phyloP scores from a whole-genome alignment of 2,329 filamentous ascomycete species.

The Cercospora sesami region DNA sequence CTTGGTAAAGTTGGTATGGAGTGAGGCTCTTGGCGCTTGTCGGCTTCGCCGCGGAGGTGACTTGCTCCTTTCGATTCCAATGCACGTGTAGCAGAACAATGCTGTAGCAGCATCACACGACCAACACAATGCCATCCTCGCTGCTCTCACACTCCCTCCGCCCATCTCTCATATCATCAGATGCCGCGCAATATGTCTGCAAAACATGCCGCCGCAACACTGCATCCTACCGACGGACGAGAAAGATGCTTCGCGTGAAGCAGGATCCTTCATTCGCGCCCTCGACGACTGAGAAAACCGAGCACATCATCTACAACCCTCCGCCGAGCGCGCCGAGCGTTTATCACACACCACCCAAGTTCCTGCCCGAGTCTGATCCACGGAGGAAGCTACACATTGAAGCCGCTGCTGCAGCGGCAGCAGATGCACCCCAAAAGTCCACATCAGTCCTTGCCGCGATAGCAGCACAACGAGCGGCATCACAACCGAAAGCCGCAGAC shows the following conservation, averaged over 20 bases:
- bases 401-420: slow-evolving; percentile 27
- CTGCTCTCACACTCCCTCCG: slow-evolving; percentile 26
- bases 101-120: slow-evolving; percentile 22
- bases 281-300: slow-evolving; percentile 41
- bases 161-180: slow-evolving; percentile 28
- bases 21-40: neutral
- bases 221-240: slow-evolving; percentile 49
- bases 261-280: slow-evolving; percentile 47
- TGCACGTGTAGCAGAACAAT: slow-evolving; percentile 2
- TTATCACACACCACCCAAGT: slow-evolving; percentile 65
- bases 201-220: slow-evolving; percentile 42
- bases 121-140: slow-evolving; percentile 28
- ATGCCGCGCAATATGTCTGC: slow-evolving; percentile 33
- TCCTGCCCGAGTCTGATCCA: slow-evolving; percentile 61
- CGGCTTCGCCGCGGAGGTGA: slow-evolving; percentile 11
- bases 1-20: neutral
- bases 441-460: slow-evolving; percentile 26
- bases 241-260: slow-evolving; percentile 49
- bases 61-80: slow-evolving; percentile 15
- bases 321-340: slow-evolving; percentile 63
- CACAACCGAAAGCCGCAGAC: slow-evolving; percentile 33
- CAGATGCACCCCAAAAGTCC: slow-evolving; percentile 16
- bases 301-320: slow-evolving; percentile 66
- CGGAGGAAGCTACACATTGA: slow-evolving; percentile 38
- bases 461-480: slow-evolving; percentile 28